Evolutionary conservation across 768 basidiomycete genomes (phyloP), one percentile per base, ranked within the genome.

Genomic region (Cystobasidium onofrii): DNA sequence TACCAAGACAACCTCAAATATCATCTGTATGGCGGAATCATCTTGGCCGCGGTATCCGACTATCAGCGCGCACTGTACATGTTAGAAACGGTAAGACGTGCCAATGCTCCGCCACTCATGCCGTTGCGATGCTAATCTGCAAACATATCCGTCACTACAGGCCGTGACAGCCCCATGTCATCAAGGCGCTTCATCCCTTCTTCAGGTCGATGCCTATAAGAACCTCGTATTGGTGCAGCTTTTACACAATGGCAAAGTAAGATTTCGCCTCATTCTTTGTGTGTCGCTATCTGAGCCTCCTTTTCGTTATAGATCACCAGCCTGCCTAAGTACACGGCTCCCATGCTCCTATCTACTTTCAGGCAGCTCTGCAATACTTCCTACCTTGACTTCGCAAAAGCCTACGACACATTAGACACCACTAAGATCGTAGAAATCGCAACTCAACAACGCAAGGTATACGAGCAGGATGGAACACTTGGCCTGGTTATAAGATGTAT

Each of bases 1-100:
- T 92, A 91, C 81, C 87, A 85, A 76, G 92, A 93, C 80, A 89
- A 89, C 77, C 84, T 95, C 27, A 81, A 85, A n/a, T 92, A 92
- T 79, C 90, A 93, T 83, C 92, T 92, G 80, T 83, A 86, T 1
- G 91, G 88, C 1, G 92, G 90, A 0, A 83, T 90, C n/a, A 85
- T 85, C 0, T 83, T 88, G 0, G 85, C 85, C 0, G 86, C 86
- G 0, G 83, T 90, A 52, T 87, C 87, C 77, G 83, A 83, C 20
- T 92, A 88, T 87, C 77, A 82, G 1, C 84, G 87, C 10, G 90
- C 92, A 0, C 86, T 87, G 73, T 88, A 90, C 70, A 87, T 86
- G 75, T 88, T 93, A 63, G 92, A 95, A 81, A 88, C 89, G 31
- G 89, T 88, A 63, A 73, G n/a, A n/a, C n/a, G 87, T 88, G 27